Conservation (phyloP, 805 yeast species). For the Komagataella populi region DNA sequence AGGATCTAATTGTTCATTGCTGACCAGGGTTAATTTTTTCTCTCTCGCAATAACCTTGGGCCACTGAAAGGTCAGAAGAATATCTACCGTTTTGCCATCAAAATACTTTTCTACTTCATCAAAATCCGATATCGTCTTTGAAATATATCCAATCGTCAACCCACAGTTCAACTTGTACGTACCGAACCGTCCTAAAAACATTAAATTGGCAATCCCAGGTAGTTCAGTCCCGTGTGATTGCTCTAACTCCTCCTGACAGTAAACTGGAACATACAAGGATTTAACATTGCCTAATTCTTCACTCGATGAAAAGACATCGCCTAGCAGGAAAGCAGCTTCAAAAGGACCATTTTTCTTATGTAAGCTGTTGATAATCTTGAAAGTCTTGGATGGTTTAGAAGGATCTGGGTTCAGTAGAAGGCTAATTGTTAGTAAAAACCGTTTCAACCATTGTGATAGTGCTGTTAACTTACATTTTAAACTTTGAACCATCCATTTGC, state of each 20-base stretch:
- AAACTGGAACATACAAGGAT: slow-evolving; percentile 8
- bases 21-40: slow-evolving; percentile 27
- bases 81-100: slow-evolving; percentile 25
- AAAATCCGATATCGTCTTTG: slow-evolving; percentile 19
- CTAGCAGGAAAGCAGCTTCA: slow-evolving; percentile 37
- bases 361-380: slow-evolving; percentile 31
- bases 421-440: slow-evolving; percentile 3
- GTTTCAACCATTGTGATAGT: background rate
- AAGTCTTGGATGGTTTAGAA: slow-evolving; percentile 25
- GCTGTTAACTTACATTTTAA: background rate
- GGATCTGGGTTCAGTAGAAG: slow-evolving; percentile 33
- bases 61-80: slow-evolving; percentile 50
- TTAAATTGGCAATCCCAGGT: slow-evolving; percentile 10
- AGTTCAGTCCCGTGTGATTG: slow-evolving; percentile 4
- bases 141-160: slow-evolving; percentile 30
- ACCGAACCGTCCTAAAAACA: slow-evolving; percentile 20
- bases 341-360: slow-evolving; percentile 55
- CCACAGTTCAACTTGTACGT: slow-evolving; percentile 27
- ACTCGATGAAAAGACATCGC: slow-evolving; percentile 21
- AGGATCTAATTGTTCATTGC: slow-evolving; percentile 30
- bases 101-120: slow-evolving; percentile 8
- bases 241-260: slow-evolving; percentile 11
- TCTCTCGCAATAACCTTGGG: slow-evolving; percentile 35
- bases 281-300: slow-evolving; percentile 1
- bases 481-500: background rate